phyloP scores from a whole-genome alignment of 2,329 filamentous ascomycete genomes.

The Neonectria coccinea region DNA sequence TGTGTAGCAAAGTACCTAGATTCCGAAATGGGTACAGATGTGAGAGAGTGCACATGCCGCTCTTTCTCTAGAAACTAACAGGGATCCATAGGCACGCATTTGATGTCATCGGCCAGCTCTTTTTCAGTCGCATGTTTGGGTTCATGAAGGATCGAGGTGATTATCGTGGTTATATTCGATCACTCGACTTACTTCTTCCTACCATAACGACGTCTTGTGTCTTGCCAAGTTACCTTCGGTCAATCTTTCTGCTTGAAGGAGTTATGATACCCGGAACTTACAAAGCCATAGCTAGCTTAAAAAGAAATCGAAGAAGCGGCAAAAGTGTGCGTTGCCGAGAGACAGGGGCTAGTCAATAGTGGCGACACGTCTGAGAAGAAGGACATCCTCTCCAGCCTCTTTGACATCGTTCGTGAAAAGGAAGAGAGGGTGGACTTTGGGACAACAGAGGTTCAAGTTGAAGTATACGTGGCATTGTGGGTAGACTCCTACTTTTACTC shows the following conservation, averaged over 20 bases:
- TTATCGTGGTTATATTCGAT: slow-evolving; percentile 14
- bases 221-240: not conserved
- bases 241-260: not conserved
- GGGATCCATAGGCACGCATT: slow-evolving; percentile 13
- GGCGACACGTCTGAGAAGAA: not conserved
- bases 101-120: slow-evolving; percentile 24
- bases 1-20: slow-evolving; percentile 10
- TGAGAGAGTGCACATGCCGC: not conserved
- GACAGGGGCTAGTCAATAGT: not conserved
- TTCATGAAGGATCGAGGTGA: slow-evolving; percentile 20
- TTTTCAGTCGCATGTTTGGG: slow-evolving; percentile 23
- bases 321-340: not conserved
- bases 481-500: not conserved
- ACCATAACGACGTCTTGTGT: not conserved
- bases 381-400: slow-evolving; percentile 4
- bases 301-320: not conserved
- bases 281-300: not conserved
- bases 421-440: slow-evolving; percentile 5
- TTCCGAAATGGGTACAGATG: slow-evolving; percentile 16
- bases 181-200: slow-evolving; percentile 7
- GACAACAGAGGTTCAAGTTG: slow-evolving; percentile 1
- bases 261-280: not conserved
- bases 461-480: not conserved
- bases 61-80: not conserved
- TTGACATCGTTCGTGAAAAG: not conserved